Evolutionary conservation across 148 eudicot species (phyloP).

Genomic region (Persicaria tinctoria): DNA sequence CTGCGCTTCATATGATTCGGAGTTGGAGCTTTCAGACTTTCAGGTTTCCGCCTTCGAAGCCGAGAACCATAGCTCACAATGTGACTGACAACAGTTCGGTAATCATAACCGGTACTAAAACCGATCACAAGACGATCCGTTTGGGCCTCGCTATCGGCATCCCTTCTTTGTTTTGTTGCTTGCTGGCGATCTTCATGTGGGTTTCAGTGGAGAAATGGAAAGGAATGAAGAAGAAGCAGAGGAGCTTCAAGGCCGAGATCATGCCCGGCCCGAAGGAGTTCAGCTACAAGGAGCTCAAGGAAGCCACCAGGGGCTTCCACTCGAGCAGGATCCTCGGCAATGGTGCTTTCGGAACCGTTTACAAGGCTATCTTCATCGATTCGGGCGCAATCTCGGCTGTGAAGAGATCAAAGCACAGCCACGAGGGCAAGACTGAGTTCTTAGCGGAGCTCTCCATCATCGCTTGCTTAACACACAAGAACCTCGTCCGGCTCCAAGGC

Average conservation of each 20-base stretch:
- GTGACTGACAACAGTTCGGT: slow-evolving; percentile 60
- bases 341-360: slow-evolving; percentile 80
- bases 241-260: slow-evolving; percentile 45
- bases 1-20: slow-evolving; percentile 54
- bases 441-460: slow-evolving; percentile 40
- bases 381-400: slow-evolving; percentile 48
- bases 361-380: slow-evolving; percentile 44
- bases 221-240: slow-evolving; percentile 26
- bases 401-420: slow-evolving; percentile 65
- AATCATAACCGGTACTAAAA: slow-evolving; percentile 20
- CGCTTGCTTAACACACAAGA: slow-evolving; percentile 42
- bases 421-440: slow-evolving; percentile 59
- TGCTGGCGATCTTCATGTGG: slow-evolving; percentile 36
- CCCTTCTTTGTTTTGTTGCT: slow-evolving; percentile 38
- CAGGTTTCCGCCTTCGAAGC: slow-evolving; percentile 37
- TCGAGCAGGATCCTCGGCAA: slow-evolving; percentile 49
- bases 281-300: slow-evolving; percentile 50
- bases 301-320: slow-evolving; percentile 63
- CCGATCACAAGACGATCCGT: slow-evolving; percentile 36
- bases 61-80: slow-evolving; percentile 33
- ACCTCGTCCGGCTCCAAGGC: slow-evolving; percentile 49
- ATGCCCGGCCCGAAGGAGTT: slow-evolving; percentile 54
- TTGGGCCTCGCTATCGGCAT: slow-evolving; percentile 35
- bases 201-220: slow-evolving; percentile 40
- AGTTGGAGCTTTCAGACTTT: slow-evolving; percentile 50